These are phyloP conservation scores for Escovopsis sp. DNA, from an alignment of 2,329 filamentous ascomycete species.

Conservation along the genomic window DNA sequence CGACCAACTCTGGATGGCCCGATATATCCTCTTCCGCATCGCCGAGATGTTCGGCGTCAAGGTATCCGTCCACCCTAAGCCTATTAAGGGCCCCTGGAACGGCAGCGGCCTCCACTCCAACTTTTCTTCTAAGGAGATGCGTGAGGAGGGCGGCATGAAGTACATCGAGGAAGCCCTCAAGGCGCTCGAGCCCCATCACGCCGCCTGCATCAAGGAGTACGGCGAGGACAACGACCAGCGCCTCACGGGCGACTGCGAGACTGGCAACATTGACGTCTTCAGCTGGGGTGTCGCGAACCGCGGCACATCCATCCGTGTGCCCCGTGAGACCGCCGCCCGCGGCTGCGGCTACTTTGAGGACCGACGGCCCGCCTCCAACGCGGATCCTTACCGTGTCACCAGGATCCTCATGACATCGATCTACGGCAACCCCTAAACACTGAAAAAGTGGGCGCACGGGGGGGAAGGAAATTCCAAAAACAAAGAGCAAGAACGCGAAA, in stretches of 20 bases:
- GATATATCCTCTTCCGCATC: constrained; percentile 75
- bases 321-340: constrained; percentile 68
- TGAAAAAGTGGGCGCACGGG: no score
- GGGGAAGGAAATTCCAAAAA: no score
- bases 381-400: constrained; percentile 69
- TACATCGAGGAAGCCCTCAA: constrained; percentile 74
- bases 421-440: constrained; percentile 23
- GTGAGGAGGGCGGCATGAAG: constrained; percentile 87
- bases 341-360: constrained; percentile 94
- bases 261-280: constrained; percentile 85
- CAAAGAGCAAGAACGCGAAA: no score
- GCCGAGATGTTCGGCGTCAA: constrained; percentile 94
- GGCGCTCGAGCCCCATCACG: constrained; percentile 65
- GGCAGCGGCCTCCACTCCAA: constrained; percentile 88
- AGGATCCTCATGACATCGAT: constrained; percentile 65
- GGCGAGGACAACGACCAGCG: constrained; percentile 92
- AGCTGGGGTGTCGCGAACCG: constrained; percentile 91
- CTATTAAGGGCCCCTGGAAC: constrained; percentile 86
- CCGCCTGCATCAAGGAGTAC: constrained; percentile 82
- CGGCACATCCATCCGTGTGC: constrained; percentile 85
- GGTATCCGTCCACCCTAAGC: constrained; percentile 92
- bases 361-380: constrained; percentile 69
- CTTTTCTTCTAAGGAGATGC: constrained; percentile 83
- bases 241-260: constrained; percentile 89
- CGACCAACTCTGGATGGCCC: constrained; percentile 82